Evolutionary conservation across 495 filamentous ascomycete genomes (phyloP), one percentile per base, ranked within the genome.

Genomic region (Podospora pseudoanserina): DNA sequence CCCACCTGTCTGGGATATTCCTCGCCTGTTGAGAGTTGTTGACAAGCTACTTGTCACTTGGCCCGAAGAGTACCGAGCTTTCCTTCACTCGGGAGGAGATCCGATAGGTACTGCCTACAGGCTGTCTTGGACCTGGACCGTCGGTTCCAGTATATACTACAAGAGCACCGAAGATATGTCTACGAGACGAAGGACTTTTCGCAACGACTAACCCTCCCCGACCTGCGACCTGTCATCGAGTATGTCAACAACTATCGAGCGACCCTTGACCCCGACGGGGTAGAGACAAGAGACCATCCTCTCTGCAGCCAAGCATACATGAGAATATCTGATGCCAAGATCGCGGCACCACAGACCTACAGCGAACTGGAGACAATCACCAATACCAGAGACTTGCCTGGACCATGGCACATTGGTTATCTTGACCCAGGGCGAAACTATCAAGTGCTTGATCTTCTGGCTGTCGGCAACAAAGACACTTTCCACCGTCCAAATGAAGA

Each of bases 401-500:
- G 58, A 23, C 58, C 58, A 23, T 60, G 58, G 58, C 20, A 60
- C 30, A 30, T 27, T 30, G 58, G 23, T 2, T 27, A 27, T 59
- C 19, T 27, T 11, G 30, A 60, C 23, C 15, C 56, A 5, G 26
- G 1, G 9, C 23, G 58, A 18, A 30, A 27, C 15, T 20, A 26
- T 11, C 23, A 28, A 4, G 6, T 26, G 26, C 15, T 26, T 26
- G 58, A 27, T 60, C 3, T 26, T 20, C 19, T 23, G 19, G 56
- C 19, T 18, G 58, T 49, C 39, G 39, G 39, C 39, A 49, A 49
- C 39, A 49, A 49, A 13, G 60, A 44, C 11, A 63, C 27, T 2
- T 39, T 34, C 19, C 60, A 63, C 28, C 60, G 60, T 3, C 60
- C 60, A 19, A 63, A 63, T n/a, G 27, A 32, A 26, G 27, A 63